Conservation (phyloP, 75 land plant genomes). For the Adiantum capillusveneris region DNA sequence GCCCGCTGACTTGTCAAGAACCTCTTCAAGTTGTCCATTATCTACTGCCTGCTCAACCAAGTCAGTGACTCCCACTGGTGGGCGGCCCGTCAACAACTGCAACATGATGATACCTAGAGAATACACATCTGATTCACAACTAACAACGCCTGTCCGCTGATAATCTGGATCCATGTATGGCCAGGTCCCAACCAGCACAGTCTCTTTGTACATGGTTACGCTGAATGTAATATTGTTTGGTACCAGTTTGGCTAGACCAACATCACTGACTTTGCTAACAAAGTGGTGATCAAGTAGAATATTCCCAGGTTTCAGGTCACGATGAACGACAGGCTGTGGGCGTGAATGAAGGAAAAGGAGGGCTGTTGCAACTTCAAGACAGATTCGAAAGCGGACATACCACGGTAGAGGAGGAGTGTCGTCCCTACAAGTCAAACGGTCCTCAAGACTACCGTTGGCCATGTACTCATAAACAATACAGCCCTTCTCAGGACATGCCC, state of each 20-base stretch:
- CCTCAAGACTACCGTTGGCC: constrained; percentile 70
- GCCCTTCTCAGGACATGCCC: constrained; percentile 53
- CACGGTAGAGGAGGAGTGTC: constrained; percentile 40
- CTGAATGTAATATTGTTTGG: constrained; percentile 17
- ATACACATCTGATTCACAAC: constrained; percentile 50
- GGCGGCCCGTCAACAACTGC: constrained; percentile 49
- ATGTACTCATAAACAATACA: constrained; percentile 67
- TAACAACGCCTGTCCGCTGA: constrained; percentile 29
- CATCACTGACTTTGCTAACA: constrained; percentile 53
- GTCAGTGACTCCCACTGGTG: constrained; percentile 25
- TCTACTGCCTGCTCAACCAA: constrained; percentile 29
- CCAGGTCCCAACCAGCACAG: constrained; percentile 36
- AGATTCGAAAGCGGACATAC: constrained; percentile 38
- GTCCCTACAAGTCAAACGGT: constrained; percentile 39
- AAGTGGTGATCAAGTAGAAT: constrained; percentile 49
- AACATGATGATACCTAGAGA: constrained; percentile 51
- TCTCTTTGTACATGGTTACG: constrained; percentile 18
- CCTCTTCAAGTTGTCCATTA: constrained; percentile 18
- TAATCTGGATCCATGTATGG: constrained; percentile 54
- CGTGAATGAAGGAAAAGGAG: constrained; percentile 44
- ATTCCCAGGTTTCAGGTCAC: constrained; percentile 61
- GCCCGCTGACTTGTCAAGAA: constrained; percentile 50
- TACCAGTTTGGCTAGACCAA: constrained; percentile 42
- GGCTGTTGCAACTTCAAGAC: constrained; percentile 41
- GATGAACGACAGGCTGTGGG: constrained; percentile 55